A percentile compares a stretch with the other conserved stretches of the same genome.
Evolutionary conservation across 2,329 filamentous ascomycete genomes (phyloP).

Genomic region (Diaporthe ilicicola): DNA sequence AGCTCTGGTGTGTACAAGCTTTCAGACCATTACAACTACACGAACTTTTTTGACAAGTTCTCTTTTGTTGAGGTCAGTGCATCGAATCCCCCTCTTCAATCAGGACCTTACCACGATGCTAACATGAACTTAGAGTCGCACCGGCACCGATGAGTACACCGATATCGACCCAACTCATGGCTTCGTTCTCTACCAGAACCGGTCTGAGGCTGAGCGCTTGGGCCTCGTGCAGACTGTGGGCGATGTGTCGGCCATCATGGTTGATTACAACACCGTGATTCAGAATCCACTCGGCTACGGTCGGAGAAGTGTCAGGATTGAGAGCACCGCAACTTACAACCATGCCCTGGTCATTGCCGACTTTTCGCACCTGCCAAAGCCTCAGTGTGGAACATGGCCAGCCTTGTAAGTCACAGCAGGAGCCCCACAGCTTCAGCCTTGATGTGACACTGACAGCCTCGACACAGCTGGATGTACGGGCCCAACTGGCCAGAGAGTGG

Average conservation of each 20-base stretch:
- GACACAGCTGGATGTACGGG: constrained; percentile 20
- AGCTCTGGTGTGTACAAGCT: constrained; percentile 42
- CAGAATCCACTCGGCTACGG: constrained; percentile 36
- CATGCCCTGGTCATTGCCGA: constrained; percentile 75
- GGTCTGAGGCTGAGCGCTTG: constrained; percentile 44
- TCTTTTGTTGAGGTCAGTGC: constrained; percentile 49
- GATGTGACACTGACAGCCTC: background rate
- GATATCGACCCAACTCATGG: constrained; percentile 68
- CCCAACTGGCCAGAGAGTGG: constrained; percentile 14
- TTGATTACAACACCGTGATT: constrained; percentile 42
- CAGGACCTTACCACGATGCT: background rate
- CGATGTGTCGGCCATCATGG: constrained; percentile 50
- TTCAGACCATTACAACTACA: constrained; percentile 49
- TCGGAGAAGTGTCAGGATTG: constrained; percentile 69
- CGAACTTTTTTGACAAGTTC: constrained; percentile 60
- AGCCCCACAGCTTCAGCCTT: background rate
- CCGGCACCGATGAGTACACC: constrained; percentile 27
- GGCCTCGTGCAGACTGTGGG: constrained; percentile 46
- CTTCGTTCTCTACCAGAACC: constrained; percentile 64
- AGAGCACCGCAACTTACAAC: constrained; percentile 69
- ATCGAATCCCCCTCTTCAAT: no score
- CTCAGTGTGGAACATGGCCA: constrained; percentile 76
- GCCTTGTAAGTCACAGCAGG: constrained; percentile 61
- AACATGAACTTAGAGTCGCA: constrained; percentile 7
- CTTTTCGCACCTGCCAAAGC: constrained; percentile 72